These are phyloP conservation scores for Shiraia sp. DNA, from an alignment of 2,329 filamentous ascomycete genomes.

Conservation along the genomic window DNA sequence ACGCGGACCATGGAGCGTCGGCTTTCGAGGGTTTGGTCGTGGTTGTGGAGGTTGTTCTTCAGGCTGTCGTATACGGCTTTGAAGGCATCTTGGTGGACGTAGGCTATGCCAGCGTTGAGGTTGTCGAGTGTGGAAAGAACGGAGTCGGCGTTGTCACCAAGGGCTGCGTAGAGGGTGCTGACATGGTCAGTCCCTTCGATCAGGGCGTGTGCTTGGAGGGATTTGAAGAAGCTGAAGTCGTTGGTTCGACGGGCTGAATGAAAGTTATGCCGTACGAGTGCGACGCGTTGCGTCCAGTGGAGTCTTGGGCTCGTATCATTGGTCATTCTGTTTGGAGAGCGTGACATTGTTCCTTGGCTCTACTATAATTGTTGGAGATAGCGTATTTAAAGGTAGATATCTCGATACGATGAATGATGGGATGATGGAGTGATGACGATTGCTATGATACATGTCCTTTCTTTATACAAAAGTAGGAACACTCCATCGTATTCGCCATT, in stretches of 20 bases:
- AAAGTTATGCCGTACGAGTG: slow-evolving; percentile 51
- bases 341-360: slow-evolving; percentile 8
- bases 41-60: slow-evolving; percentile 42
- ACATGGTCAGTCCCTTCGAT: slow-evolving; percentile 52
- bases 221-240: slow-evolving; percentile 54
- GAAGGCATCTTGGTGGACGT: slow-evolving; percentile 53
- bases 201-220: slow-evolving; percentile 49
- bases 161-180: slow-evolving; percentile 44
- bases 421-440: too few species aligned
- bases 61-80: slow-evolving; percentile 51
- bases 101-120: slow-evolving; percentile 51
- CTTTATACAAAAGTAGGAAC: too few species aligned
- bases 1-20: slow-evolving; percentile 47
- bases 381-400: too few species aligned
- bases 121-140: slow-evolving; percentile 52
- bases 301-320: slow-evolving; percentile 37
- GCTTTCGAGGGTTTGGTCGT: slow-evolving; percentile 31
- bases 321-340: slow-evolving; percentile 17
- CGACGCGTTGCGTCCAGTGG: slow-evolving; percentile 53
- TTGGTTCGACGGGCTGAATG: slow-evolving; percentile 49
- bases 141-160: slow-evolving; percentile 49
- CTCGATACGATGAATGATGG: too few species aligned
- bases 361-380: slow-evolving; percentile 4
- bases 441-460: too few species aligned
- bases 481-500: too few species aligned